Percentiles rank a stretch among this genome's conserved stretches.
Conservation (phyloP, 1,284 basidiomycete species). For the Chalciporus piperatoides region DNA sequence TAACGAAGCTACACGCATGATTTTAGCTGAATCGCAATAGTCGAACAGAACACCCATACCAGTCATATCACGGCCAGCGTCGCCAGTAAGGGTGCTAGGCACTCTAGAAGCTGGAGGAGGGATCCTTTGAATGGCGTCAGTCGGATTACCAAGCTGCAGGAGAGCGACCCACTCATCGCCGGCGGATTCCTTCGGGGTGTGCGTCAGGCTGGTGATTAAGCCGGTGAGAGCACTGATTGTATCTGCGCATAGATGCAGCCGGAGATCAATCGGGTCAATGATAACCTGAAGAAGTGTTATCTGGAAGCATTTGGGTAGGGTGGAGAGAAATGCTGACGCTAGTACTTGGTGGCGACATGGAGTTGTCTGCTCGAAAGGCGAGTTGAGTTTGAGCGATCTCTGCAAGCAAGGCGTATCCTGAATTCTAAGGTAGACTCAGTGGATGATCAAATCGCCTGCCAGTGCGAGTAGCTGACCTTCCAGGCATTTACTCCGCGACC, state of each 20-base stretch:
- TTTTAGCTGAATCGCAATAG: conserved; percentile 6
- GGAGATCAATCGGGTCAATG: conserved; percentile 46
- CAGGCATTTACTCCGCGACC: conserved; percentile 49
- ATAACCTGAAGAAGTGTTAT: conserved; percentile 37
- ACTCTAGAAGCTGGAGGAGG: conserved; percentile 8
- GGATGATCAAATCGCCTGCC: neutral
- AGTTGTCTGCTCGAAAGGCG: conserved; percentile 36
- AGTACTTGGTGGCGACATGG: conserved; percentile 33
- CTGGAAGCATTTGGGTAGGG: neutral
- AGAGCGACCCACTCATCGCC: conserved; percentile 38
- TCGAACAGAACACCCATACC: conserved; percentile 15
- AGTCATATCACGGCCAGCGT: conserved; percentile 32
- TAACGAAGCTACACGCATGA: conserved; percentile 56
- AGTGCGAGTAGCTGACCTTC: conserved; percentile 52
- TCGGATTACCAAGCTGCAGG: neutral
- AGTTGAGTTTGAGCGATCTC: conserved; percentile 53
- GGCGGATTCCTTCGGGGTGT: conserved; percentile 37
- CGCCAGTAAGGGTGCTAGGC: conserved; percentile 6
- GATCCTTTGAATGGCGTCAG: conserved; percentile 11
- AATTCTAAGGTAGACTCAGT: conserved; percentile 34
- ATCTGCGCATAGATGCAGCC: conserved; percentile 67
- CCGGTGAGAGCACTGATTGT: conserved; percentile 52
- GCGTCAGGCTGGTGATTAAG: conserved; percentile 48
- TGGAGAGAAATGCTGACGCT: conserved; percentile 34
- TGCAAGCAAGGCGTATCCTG: conserved; percentile 65